phyloP scores from a whole-genome alignment of 2,329 filamentous ascomycete species.

The Trichoderma brevicompactum region DNA sequence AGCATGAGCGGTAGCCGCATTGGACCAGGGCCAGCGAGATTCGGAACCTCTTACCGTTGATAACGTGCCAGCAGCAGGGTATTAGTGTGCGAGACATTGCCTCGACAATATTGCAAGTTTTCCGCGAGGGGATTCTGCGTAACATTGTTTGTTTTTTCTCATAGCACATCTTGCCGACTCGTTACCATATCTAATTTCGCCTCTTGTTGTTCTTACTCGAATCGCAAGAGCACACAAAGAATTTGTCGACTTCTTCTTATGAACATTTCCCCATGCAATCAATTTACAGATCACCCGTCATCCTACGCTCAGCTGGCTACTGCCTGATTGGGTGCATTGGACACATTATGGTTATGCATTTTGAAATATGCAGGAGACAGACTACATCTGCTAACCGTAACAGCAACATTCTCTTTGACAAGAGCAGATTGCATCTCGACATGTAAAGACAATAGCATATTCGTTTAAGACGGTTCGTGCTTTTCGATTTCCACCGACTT shows the following conservation, averaged over 20 bases:
- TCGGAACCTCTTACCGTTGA: conserved; percentile 62
- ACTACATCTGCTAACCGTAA: conserved; percentile 39
- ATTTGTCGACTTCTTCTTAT: conserved; percentile 53
- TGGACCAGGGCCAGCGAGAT: conserved; percentile 60
- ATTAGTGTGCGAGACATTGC: conserved; percentile 30
- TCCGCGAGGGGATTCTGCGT: background rate
- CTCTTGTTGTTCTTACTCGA: conserved; percentile 42
- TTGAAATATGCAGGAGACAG: conserved; percentile 55
- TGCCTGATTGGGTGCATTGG: conserved; percentile 59
- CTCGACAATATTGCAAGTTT: background rate
- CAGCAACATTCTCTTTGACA: conserved; percentile 26
- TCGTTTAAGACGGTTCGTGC: conserved; percentile 18
- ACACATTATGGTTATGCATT: conserved; percentile 66
- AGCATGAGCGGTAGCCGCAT: conserved; percentile 61
- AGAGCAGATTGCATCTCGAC: conserved; percentile 36
- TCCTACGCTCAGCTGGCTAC: conserved; percentile 59
- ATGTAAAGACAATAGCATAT: conserved; percentile 32
- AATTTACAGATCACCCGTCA: conserved; percentile 61
- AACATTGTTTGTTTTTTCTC: conserved; percentile 14
- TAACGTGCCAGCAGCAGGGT: conserved; percentile 22
- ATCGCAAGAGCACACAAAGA: conserved; percentile 46
- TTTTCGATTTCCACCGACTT: background rate
- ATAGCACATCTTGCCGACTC: conserved; percentile 33
- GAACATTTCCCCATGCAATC: conserved; percentile 56
- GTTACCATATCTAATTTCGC: conserved; percentile 37